Evolutionary conservation across 2,329 filamentous ascomycete genomes (phyloP), one percentile per base, ranked within the genome.

Genomic region (Diaporthe sp.): DNA sequence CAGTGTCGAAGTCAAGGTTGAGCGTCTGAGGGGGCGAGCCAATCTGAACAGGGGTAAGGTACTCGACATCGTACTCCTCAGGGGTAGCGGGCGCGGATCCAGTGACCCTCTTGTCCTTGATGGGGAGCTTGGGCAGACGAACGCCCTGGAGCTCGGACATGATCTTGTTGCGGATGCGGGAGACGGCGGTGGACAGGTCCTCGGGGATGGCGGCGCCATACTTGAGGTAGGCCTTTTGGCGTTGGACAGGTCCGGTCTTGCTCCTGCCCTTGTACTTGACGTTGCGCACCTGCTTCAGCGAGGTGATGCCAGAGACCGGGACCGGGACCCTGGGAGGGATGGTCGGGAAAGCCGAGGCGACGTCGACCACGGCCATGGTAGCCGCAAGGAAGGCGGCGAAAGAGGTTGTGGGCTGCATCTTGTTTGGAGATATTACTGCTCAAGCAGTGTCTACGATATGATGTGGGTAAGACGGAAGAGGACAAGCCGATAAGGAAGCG

Each of bases 1-100:
- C 85, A 2, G 85, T 87, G 73, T 87, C 85, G 68, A 87, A 85
- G 76, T 86, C 82, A 51, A 87, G 78, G 66, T 83, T 82, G 61
- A 87, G 79, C 1, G 81, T 84, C 77, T 87, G 83, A 12, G 84
- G 79, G 17, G 85, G 85, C 19, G 83, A 81, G 15, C 82, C 82
- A 51, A 83, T 82, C 70, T 80, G 75, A 8, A 83, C 82, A 13
- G 81, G 81, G 30, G 77, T 80, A n/a, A 83, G 70, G 69, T 82
- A 83, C 78, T 66, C 86, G 80, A 25, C 83, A 12, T 80, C 74
- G n/a, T 81, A 81, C 32, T 78, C 75, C 32, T 84, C 77, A 75
- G 17, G 83, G 80, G 58, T 73, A 0, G 77, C 76, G 39, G 79
- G 78, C 2, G 76, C 75, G 3, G 81, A 82, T 69, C 82, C 82